Conservation (phyloP, 352 stramenopile species). For the Globisporangium splendens region DNA sequence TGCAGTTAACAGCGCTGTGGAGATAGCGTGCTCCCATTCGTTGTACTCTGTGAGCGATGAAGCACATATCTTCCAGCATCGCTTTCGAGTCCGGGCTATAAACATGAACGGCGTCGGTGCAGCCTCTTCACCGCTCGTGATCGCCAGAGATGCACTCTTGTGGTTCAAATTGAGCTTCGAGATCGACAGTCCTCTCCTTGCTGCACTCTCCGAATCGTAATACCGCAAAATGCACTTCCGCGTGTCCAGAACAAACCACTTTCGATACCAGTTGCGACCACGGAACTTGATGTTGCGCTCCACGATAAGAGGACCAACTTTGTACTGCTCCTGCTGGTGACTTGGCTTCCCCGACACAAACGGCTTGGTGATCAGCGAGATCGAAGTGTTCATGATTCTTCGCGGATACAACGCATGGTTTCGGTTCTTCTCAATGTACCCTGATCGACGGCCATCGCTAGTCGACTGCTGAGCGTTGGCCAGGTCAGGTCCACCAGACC, state of each 20-base stretch:
- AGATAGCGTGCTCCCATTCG: slow-evolving; percentile 75
- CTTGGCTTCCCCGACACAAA: slow-evolving; percentile 32
- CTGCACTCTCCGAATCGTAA: slow-evolving; percentile 67
- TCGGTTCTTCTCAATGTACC: slow-evolving; percentile 66
- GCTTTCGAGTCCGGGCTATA: slow-evolving; percentile 55
- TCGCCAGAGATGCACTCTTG: slow-evolving; percentile 59
- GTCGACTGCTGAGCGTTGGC: no score
- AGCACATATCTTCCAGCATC: slow-evolving; percentile 71
- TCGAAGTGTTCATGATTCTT: slow-evolving; percentile 64
- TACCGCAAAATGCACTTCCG: slow-evolving; percentile 64
- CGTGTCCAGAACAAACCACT: slow-evolving; percentile 74
- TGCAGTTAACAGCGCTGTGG: slow-evolving; percentile 54
- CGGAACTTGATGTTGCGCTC: slow-evolving; percentile 72
- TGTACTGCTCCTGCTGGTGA: slow-evolving; percentile 22
- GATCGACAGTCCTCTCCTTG: slow-evolving; percentile 48
- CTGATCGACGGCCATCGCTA: slow-evolving; percentile 33
- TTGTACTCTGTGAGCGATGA: slow-evolving; percentile 50
- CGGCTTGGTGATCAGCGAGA: slow-evolving; percentile 70
- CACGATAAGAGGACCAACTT: slow-evolving; percentile 60
- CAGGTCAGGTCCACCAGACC: not conserved
- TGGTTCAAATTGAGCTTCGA: slow-evolving; percentile 61
- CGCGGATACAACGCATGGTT: slow-evolving; percentile 59
- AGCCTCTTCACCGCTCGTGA: slow-evolving; percentile 58
- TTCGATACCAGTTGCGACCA: slow-evolving; percentile 72
- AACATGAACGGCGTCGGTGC: slow-evolving; percentile 71